Conservation (phyloP, 495 filamentous ascomycete species). For the Hypoxylon trugodes region DNA sequence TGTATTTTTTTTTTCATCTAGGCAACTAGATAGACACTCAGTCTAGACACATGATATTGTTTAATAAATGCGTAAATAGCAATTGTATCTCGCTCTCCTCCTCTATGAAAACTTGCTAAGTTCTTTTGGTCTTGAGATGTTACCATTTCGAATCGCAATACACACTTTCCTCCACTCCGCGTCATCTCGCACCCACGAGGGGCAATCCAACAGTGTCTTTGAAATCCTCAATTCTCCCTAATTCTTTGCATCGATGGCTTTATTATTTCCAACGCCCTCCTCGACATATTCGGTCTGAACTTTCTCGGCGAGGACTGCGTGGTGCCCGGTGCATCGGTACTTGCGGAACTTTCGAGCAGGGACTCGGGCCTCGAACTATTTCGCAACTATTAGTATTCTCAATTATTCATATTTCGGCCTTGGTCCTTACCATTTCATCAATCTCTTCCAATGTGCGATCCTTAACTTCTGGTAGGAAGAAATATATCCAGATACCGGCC, state of each 20-base stretch:
- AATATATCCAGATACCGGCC: conserved; percentile 56
- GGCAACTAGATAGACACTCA: too few relatives aligned
- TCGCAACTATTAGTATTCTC: neutral
- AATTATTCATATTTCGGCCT: neutral
- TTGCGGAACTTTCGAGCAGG: conserved; percentile 58
- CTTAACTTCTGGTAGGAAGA: conserved; percentile 64
- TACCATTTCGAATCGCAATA: too few relatives aligned
- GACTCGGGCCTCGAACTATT: conserved; percentile 55
- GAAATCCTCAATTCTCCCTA: neutral
- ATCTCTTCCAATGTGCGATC: conserved; percentile 61
- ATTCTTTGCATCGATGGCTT: neutral
- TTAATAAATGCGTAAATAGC: too few relatives aligned
- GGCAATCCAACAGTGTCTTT: too few relatives aligned
- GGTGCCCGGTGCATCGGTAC: conserved; percentile 51
- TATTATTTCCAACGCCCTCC: neutral
- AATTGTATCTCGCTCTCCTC: too few relatives aligned
- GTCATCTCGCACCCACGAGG: too few relatives aligned
- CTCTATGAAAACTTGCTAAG: too few relatives aligned
- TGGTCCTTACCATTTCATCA: conserved; percentile 58
- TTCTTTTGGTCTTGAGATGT: too few relatives aligned
- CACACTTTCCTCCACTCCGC: too few relatives aligned
- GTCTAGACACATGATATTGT: too few relatives aligned
- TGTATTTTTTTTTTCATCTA: too few relatives aligned
- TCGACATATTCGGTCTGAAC: conserved; percentile 30
- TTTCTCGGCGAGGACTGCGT: conserved; percentile 33